These are phyloP conservation scores for Rostrohypoxylon terebratum DNA, from an alignment of 495 filamentous ascomycete genomes.

Conservation along the genomic window DNA sequence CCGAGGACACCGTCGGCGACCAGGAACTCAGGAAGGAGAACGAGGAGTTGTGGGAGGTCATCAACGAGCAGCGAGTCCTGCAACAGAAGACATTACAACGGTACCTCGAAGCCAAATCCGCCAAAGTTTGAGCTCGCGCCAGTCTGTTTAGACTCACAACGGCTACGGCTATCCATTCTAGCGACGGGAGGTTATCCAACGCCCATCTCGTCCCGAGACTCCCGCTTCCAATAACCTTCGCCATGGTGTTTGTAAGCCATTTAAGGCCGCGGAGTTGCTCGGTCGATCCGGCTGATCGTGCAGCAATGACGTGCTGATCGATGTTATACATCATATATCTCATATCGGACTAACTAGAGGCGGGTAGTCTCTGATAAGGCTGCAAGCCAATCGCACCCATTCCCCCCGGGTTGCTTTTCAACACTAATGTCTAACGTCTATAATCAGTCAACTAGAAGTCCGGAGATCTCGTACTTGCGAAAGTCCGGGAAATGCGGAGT, in stretches of 20 bases:
- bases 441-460: neutral
- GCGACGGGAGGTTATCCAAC: neutral
- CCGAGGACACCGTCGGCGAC: conserved; percentile 48
- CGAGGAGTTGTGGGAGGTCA: conserved; percentile 64
- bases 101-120: conserved; percentile 54
- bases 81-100: conserved; percentile 62
- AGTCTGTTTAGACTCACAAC: neutral
- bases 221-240: neutral
- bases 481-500: neutral
- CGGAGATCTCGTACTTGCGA: neutral
- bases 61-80: conserved; percentile 61
- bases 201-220: neutral
- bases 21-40: conserved; percentile 61
- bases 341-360: neutral
- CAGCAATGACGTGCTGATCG: neutral
- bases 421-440: neutral
- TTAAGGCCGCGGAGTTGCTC: neutral
- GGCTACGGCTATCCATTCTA: neutral
- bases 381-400: neutral
- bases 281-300: neutral
- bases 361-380: neutral
- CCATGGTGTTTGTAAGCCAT: neutral
- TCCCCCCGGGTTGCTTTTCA: neutral
- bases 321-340: neutral
- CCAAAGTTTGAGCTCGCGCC: conserved; percentile 37